Base-by-base conservation (phyloP, 106 monocot species). In the Hemerocallis citrina region DNA sequence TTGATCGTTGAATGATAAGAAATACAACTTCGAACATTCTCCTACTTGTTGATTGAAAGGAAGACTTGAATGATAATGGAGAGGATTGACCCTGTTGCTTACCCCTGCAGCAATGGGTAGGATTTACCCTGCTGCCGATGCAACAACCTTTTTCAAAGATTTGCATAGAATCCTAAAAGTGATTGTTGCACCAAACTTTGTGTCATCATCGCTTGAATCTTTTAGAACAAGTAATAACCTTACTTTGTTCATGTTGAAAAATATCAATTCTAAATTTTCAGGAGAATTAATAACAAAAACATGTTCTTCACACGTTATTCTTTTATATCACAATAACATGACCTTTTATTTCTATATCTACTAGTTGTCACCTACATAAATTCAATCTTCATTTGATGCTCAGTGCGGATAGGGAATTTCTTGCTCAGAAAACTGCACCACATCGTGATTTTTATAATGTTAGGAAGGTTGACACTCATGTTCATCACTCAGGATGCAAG, bases 401-500 rank as follows among this genome's bases (percentile, higher is more conserved):
- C 19, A 99, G 92, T 75, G 76, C 85, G 40, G 92, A 99, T 75
- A 81, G 72, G 22, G 98, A 99, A 56, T 92, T 99, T 59, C 98
- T 99, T 75, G 98, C 98, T 32, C 98, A 99, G 63, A 99, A 99
- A 75, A 92, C 72, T 82, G 98, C 92, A 45, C 98, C 98, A 41
- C 98, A 99, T 68, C 81, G 92, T 71, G 98, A 99, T 79, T 92
- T 99, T 65, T 99, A 99, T 66, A 99, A 99, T 76, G 98, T 99
- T 20, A 81, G 98, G 73, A 99, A 99, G 72, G 98, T 99, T 75
- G 98, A 99, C 61, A 99, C 98, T 59, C 98, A 99, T 67, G 92
- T 99, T 69, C 98, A 99, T 69, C 98, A 99, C 59, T 99, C 98
- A 46, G 92, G 92, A 55, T 99, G 88, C 74, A 99, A 92, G 98